Base-by-base conservation (phyloP, 257 asterid genomes). In the Petrea volubilis region DNA sequence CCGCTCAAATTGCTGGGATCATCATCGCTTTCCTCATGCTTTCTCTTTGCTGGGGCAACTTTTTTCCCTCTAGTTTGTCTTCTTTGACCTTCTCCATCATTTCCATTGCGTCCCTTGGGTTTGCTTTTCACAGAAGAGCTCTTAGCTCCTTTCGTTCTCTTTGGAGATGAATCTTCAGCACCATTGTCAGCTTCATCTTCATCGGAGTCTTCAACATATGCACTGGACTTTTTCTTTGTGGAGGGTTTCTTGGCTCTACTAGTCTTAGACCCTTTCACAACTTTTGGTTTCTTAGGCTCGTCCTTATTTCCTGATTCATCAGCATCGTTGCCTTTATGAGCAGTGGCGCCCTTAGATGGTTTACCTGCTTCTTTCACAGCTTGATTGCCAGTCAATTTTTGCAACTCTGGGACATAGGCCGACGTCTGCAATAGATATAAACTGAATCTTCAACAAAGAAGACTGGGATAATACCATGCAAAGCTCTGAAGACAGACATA, bases 401-500 rank as follows among this genome's bases (percentile, higher is more conserved):
- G 99, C 74, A 92, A 65, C 76, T 95, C 98, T 2, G 99, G 97
- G 58, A 95, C 95, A 65, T 80, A 86, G 62, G 99, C 99, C 60
- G 99, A 80, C 56, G 99, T 90, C 99, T 95, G 84, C 74, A 76
- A 74, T 55, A 75, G 59, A 78, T 62, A 70, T 25, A 80, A 67
- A 71, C 17, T 61, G 33, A 57, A 53, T 28, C 13, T 59, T 75
- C 27, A 31, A 23, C 29, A 41, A 34, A 52, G 34, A 31, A n/a
- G 53, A 64, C 12, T 4, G 18, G 0, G 3, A 44, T 14, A 59
- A 41, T 36, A 27, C 41, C n/a, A 25, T 58, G 53, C 53, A n/a
- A 58, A 38, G 57, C 53, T 53, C n/a, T 60, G 64, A 44, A 69
- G 60, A 79, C 52, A 74, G 41, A 70, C 90, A 43, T 87, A 95